Conservation (phyloP, 495 filamentous ascomycete genomes). For the Glarea lozoyensis region DNA sequence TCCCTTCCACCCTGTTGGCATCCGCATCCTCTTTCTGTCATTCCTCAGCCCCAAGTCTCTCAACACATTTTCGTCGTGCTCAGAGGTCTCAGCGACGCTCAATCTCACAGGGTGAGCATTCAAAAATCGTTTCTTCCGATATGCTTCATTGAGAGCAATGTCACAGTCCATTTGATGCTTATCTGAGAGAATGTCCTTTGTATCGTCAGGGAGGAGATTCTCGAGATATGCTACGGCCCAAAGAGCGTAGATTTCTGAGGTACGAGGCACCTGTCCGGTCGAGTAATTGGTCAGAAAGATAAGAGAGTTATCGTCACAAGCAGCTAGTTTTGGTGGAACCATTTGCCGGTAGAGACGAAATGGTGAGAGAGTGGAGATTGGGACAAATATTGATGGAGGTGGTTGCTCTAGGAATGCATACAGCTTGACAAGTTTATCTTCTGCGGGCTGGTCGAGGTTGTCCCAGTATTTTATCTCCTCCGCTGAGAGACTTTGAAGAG, state of each 20-base stretch:
- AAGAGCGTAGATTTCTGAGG: constrained; percentile 21
- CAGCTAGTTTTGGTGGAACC: constrained; percentile 18
- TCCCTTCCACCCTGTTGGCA: background rate
- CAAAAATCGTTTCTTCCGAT: constrained; percentile 17
- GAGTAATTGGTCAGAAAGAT: constrained; percentile 17
- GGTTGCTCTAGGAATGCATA: constrained; percentile 18
- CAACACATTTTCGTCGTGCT: constrained; percentile 21
- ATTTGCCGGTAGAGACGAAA: constrained; percentile 23
- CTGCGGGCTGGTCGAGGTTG: constrained; percentile 15
- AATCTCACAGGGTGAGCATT: background rate
- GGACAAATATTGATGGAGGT: background rate
- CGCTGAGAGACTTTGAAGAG: background rate
- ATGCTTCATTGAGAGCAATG: constrained; percentile 15
- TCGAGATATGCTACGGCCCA: constrained; percentile 25
- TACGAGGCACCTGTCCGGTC: constrained; percentile 13
- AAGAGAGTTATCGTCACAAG: constrained; percentile 16
- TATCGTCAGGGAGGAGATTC: constrained; percentile 7
- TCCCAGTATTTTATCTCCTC: constrained; percentile 14
- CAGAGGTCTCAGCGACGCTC: background rate
- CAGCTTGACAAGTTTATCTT: constrained; percentile 4
- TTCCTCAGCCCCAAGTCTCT: constrained; percentile 20
- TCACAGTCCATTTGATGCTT: constrained; percentile 15
- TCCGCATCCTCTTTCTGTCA: constrained; percentile 13
- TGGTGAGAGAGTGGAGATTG: constrained; percentile 9
- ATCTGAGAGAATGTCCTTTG: background rate